These are phyloP conservation scores for Globisporangium uncinulatum DNA, from an alignment of 352 stramenopile species.

Conservation along the genomic window DNA sequence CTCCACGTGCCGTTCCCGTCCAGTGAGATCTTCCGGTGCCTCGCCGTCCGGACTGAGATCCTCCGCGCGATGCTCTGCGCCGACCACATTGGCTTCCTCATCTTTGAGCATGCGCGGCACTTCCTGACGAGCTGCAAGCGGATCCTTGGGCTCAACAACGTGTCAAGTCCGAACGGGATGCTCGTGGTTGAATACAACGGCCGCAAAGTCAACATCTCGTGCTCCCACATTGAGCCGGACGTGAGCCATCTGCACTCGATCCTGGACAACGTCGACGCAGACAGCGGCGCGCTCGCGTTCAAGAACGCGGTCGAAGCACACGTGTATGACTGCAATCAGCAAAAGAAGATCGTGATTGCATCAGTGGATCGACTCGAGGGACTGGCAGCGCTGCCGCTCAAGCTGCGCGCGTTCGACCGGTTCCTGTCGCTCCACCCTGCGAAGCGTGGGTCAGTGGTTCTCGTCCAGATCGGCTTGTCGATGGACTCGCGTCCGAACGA, in stretches of 20 bases:
- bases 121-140: slow-evolving; percentile 91
- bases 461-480: slow-evolving; percentile 71
- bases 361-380: slow-evolving; percentile 95
- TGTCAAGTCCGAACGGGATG: slow-evolving; percentile 77
- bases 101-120: slow-evolving; percentile 92
- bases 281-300: slow-evolving; percentile 23
- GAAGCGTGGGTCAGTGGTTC: slow-evolving; percentile 58
- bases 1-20: slow-evolving; percentile 98
- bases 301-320: slow-evolving; percentile 30
- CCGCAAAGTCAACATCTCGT: slow-evolving; percentile 93
- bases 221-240: slow-evolving; percentile 96
- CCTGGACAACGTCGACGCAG: slow-evolving; percentile 42
- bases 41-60: slow-evolving; percentile 88
- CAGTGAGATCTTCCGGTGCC: slow-evolving; percentile 97
- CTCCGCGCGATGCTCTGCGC: slow-evolving; percentile 87
- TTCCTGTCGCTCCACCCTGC: slow-evolving; percentile 90
- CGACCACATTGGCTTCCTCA: slow-evolving; percentile 92
- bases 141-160: slow-evolving; percentile 94
- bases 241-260: slow-evolving; percentile 63
- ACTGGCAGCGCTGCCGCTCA: slow-evolving; percentile 94
- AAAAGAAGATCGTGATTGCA: slow-evolving; percentile 67
- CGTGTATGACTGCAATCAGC: slow-evolving; percentile 22
- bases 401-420: slow-evolving; percentile 94
- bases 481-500: slow-evolving; percentile 86
- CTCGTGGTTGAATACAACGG: slow-evolving; percentile 95